Conservation (phyloP, 192 early-diverging fungal species). For the Backusella psychrophila region DNA sequence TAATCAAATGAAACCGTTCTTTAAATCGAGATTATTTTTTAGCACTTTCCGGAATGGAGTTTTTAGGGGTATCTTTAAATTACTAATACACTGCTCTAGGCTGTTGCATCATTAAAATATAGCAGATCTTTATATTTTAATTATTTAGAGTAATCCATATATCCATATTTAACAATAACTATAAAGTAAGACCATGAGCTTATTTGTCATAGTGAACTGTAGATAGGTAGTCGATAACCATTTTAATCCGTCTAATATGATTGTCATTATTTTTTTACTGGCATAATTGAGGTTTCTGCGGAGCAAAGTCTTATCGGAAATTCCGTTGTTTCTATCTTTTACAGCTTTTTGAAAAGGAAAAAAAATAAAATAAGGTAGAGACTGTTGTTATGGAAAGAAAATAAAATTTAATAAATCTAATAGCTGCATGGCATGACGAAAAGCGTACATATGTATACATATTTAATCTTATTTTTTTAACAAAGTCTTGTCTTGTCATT, state of each 20-base stretch:
- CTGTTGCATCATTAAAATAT: too few relatives aligned
- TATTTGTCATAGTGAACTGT: not conserved
- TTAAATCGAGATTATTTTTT: not conserved
- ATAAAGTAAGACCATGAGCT: not conserved
- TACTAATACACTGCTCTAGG: too few relatives aligned
- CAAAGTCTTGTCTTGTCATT: not conserved
- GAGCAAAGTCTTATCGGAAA: not conserved
- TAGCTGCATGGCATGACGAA: not conserved
- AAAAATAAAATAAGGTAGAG: not conserved
- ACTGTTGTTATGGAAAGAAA: not conserved
- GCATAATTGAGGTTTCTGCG: not conserved
- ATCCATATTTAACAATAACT: not conserved
- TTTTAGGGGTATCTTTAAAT: not conserved
- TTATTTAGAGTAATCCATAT: not conserved
- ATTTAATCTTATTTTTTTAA: not conserved
- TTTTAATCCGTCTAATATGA: not conserved
- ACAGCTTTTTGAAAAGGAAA: not conserved
- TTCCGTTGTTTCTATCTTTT: not conserved
- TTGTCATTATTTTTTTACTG: not conserved
- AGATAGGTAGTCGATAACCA: not conserved
- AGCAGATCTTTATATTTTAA: not conserved
- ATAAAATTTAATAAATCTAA: not conserved
- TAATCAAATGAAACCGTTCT: not conserved
- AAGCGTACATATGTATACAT: not conserved
- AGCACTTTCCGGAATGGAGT: not conserved